phyloP scores from a whole-genome alignment of 1,139 yeast species.

The Nakaseomyces bracarensis region DNA sequence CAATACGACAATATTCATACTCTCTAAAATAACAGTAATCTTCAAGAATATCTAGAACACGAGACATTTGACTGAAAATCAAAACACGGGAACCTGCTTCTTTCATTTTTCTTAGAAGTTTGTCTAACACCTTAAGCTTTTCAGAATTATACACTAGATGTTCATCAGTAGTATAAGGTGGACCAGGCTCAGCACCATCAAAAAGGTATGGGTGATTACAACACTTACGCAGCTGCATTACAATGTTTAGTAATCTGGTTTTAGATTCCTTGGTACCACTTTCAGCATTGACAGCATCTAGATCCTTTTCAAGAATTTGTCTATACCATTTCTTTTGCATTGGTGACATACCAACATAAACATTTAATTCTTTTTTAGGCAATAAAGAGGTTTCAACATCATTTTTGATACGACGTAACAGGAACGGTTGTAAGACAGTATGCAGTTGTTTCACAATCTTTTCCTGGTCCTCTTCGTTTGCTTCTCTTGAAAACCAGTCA shows the following conservation, averaged over 20 bases:
- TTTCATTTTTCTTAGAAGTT: constrained; percentile 62
- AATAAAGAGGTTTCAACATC: constrained; percentile 88
- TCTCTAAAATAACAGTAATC: constrained; percentile 85
- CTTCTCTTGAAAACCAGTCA: constrained; percentile 64
- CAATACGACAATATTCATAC: constrained; percentile 84
- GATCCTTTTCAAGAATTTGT: constrained; percentile 79
- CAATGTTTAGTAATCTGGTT: constrained; percentile 81
- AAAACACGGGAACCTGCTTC: constrained; percentile 81
- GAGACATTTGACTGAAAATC: constrained; percentile 91
- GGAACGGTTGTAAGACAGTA: constrained; percentile 76
- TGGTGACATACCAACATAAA: constrained; percentile 88
- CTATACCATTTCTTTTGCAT: constrained; percentile 94
- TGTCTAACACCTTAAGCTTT: constrained; percentile 83
- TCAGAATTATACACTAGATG: constrained; percentile 84
- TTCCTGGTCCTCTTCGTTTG: constrained; percentile 52
- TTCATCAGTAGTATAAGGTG: constrained; percentile 94
- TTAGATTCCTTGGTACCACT: constrained; percentile 85
- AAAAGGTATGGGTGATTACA: constrained; percentile 95
- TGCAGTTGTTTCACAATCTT: constrained; percentile 77
- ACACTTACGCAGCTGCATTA: constrained; percentile 93
- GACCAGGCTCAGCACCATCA: constrained; percentile 99
- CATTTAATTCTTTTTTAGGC: constrained; percentile 83
- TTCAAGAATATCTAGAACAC: constrained; percentile 82
- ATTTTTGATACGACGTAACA: constrained; percentile 79
- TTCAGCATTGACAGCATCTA: constrained; percentile 93